These are phyloP conservation scores for Centrapalus pauciflorus DNA, from an alignment of 129 eudicot species.

Conservation along the genomic window DNA sequence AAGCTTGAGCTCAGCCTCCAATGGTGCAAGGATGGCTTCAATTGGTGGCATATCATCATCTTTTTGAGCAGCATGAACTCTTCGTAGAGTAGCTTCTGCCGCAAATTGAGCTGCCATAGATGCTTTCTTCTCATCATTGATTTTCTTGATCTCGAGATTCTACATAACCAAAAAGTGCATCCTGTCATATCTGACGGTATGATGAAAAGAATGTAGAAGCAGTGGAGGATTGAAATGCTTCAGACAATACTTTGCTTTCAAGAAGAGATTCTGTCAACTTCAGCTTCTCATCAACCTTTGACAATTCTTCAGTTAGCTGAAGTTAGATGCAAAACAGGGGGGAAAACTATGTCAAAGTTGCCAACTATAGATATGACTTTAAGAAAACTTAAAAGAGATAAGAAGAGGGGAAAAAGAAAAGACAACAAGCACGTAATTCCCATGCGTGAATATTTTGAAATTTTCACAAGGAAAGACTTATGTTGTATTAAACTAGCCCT, in stretches of 20 bases:
- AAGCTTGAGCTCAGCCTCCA: too few relatives aligned
- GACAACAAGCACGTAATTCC: not conserved
- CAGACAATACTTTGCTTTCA: not conserved
- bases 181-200: constrained; percentile 13
- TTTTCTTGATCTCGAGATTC: constrained; percentile 44
- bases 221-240: not conserved
- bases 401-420: not conserved
- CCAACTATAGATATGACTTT: not conserved
- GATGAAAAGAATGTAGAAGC: constrained; percentile 17
- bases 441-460: not conserved
- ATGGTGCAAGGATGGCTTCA: constrained; percentile 51
- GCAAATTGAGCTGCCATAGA: constrained; percentile 97
- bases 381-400: not conserved
- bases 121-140: constrained; percentile 34
- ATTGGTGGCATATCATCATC: constrained; percentile 82
- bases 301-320: not conserved
- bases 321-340: not conserved
- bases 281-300: constrained; percentile 80
- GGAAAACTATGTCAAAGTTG: not conserved
- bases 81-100: constrained; percentile 84
- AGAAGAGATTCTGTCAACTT: constrained; percentile 24
- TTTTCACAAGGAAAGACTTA: not conserved
- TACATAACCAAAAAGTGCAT: constrained; percentile 27
- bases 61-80: constrained; percentile 78
- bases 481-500: not conserved